Evolutionary conservation across 176 grass and related monocot genomes (phyloP).

Genomic region (Poa annua): DNA sequence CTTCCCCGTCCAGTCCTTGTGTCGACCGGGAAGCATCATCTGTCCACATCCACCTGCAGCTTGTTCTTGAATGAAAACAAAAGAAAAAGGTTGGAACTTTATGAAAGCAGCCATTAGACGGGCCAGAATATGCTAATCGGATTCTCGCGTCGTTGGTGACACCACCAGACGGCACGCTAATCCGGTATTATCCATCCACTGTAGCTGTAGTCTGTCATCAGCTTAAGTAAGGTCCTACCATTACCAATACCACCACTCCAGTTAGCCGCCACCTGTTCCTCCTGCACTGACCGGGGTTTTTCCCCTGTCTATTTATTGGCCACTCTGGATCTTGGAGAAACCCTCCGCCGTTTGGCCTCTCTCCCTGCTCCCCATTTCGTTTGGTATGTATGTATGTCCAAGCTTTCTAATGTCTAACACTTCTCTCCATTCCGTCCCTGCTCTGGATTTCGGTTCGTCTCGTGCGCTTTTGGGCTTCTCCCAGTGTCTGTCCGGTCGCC

Average conservation of each 20-base stretch:
- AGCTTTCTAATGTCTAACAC: neutral
- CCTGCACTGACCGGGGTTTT: constrained; percentile 21
- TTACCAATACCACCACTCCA: neutral
- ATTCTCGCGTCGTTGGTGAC: constrained; percentile 37
- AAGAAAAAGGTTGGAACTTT: neutral
- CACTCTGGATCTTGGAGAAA: constrained; percentile 27
- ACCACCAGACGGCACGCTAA: neutral
- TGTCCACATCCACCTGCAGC: neutral
- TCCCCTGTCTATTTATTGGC: constrained; percentile 49
- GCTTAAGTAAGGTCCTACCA: constrained; percentile 28
- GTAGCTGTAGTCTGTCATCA: neutral
- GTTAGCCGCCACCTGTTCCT: neutral
- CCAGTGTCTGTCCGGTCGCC: neutral
- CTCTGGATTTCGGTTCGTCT: constrained; percentile 25
- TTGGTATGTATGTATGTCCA: constrained; percentile 31
- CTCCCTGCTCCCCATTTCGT: neutral
- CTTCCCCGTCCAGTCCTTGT: neutral
- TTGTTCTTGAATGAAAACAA: neutral
- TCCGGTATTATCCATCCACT: constrained; percentile 34
- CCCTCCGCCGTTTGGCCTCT: constrained; percentile 28
- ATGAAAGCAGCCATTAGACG: neutral
- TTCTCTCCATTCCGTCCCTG: neutral
- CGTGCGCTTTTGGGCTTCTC: neutral
- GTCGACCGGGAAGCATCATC: neutral
- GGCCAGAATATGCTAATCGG: constrained; percentile 36